phyloP scores from a whole-genome alignment of 176 grass and related monocot species.

The Oryza nivara region DNA sequence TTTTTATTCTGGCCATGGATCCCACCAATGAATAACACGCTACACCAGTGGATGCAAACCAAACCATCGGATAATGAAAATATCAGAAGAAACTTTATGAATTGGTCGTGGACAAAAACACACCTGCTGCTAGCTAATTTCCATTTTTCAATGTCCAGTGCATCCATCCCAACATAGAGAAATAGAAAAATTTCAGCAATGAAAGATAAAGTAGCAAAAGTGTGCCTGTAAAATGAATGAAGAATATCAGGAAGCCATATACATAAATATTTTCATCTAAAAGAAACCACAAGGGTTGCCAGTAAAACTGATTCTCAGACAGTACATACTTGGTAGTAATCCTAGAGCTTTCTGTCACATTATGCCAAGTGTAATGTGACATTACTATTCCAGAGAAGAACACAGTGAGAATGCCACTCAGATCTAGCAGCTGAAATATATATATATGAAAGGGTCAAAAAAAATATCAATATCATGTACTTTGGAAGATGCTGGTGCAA shows the following conservation, averaged over 20 bases:
- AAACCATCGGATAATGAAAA: background rate
- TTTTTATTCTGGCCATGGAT: background rate
- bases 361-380: conserved; percentile 99
- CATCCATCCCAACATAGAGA: conserved; percentile 99
- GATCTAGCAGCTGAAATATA: conserved; percentile 75
- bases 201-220: conserved; percentile 92
- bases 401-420: conserved; percentile 95
- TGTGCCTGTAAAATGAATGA: conserved; percentile 63
- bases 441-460: conserved; percentile 32
- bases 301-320: conserved; percentile 4
- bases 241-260: conserved; percentile 34
- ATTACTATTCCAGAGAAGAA: conserved; percentile 99
- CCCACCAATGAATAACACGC: too few species aligned
- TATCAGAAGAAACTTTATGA: conserved; percentile 7
- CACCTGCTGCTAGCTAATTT: conserved; percentile 87
- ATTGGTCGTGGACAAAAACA: conserved; percentile 28
- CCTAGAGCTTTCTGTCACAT: conserved; percentile 96
- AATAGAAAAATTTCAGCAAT: conserved; percentile 95
- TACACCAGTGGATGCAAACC: too few species aligned
- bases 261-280: background rate
- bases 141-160: conserved; percentile 99
- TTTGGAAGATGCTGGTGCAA: conserved; percentile 9
- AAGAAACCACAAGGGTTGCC: background rate
- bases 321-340: conserved; percentile 86
- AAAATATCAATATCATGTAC: conserved; percentile 18